These are phyloP conservation scores for Naegleria fowleri DNA, from an alignment of 208 protist genomes.

Conservation along the genomic window DNA sequence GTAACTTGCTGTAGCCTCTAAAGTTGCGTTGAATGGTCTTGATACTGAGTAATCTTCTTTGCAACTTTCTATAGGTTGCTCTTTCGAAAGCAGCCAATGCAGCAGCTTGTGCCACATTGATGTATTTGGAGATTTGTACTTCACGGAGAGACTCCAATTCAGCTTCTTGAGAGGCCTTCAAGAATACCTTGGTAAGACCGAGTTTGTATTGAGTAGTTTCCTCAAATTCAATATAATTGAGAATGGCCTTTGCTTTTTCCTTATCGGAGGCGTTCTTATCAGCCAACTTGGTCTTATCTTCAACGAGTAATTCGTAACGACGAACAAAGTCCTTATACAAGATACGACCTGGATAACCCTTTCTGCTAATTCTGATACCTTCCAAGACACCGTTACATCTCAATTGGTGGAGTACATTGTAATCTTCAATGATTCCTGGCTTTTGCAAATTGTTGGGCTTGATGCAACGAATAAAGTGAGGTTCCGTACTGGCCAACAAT, in stretches of 20 bases:
- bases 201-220: slow-evolving; percentile 33
- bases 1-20: slow-evolving; percentile 29
- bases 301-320: not conserved
- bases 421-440: slow-evolving; percentile 18
- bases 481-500: slow-evolving; percentile 23
- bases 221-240: slow-evolving; percentile 16
- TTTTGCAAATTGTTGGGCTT: slow-evolving; percentile 38
- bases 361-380: not conserved
- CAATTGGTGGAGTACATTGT: slow-evolving; percentile 35
- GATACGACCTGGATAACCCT: slow-evolving; percentile 7
- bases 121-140: slow-evolving; percentile 47
- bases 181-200: not conserved
- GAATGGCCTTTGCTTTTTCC: not conserved
- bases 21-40: slow-evolving; percentile 59
- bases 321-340: not conserved
- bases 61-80: slow-evolving; percentile 47
- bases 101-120: slow-evolving; percentile 55
- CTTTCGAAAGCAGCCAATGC: slow-evolving; percentile 51
- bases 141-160: slow-evolving; percentile 63
- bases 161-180: slow-evolving; percentile 44
- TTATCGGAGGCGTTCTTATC: not conserved
- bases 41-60: slow-evolving; percentile 52
- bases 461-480: slow-evolving; percentile 38
- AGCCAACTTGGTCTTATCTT: slow-evolving; percentile 22
- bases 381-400: slow-evolving; percentile 44